These are phyloP conservation scores for Boletus eberwhitei DNA, from an alignment of 768 basidiomycete species.

Conservation along the genomic window DNA sequence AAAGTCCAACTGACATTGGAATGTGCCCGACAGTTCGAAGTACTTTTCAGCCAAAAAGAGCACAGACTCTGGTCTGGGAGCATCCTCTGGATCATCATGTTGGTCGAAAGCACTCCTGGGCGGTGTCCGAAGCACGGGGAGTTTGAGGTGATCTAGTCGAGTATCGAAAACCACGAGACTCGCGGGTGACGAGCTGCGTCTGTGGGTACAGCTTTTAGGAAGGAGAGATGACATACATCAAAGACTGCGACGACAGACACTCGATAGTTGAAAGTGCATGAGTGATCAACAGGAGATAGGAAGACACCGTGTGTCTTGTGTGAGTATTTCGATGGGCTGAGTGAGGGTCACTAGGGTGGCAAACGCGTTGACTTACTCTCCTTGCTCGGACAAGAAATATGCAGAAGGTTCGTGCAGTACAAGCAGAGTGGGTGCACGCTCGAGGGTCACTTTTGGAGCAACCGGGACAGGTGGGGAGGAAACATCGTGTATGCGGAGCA, in stretches of 20 bases:
- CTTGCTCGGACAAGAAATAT: constrained; percentile 41
- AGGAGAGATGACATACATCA: constrained; percentile 18
- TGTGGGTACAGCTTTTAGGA: neutral
- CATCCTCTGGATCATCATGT: constrained; percentile 17
- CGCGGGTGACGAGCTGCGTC: constrained; percentile 19
- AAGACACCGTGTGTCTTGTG: constrained; percentile 39
- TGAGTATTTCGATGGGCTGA: neutral
- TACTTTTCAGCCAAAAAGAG: constrained; percentile 46
- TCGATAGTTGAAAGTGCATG: constrained; percentile 44
- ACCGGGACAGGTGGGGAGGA: constrained; percentile 21
- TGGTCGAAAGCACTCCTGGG: constrained; percentile 10
- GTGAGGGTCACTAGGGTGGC: neutral
- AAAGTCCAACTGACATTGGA: constrained; percentile 41
- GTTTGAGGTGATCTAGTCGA: constrained; percentile 44
- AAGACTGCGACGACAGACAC: constrained; percentile 30
- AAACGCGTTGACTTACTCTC: constrained; percentile 20
- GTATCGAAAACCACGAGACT: constrained; percentile 61
- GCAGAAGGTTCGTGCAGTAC: constrained; percentile 59
- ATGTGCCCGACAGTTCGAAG: constrained; percentile 49
- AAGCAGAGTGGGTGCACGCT: constrained; percentile 46
- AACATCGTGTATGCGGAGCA: constrained; percentile 36
- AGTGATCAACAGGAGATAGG: constrained; percentile 49
- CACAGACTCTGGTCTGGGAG: constrained; percentile 34
- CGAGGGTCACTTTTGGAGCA: constrained; percentile 34
- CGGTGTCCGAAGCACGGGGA: constrained; percentile 44